These are phyloP conservation scores for Cardamine occulta DNA, from an alignment of 345 rosid genomes.

Conservation along the genomic window DNA sequence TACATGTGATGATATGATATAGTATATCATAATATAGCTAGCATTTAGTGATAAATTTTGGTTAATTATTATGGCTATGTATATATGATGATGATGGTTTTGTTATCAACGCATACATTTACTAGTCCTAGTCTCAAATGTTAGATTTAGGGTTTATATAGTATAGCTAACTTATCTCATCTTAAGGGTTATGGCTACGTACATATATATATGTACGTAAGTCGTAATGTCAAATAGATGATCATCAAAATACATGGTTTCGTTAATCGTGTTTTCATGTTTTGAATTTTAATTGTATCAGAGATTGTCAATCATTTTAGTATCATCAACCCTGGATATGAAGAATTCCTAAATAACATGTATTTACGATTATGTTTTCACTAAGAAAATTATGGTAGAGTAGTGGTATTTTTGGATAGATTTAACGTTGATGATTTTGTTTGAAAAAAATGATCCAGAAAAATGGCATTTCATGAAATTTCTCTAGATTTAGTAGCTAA, in stretches of 20 bases:
- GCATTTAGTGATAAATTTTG: neutral
- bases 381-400: neutral
- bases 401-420: neutral
- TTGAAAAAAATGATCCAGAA: neutral
- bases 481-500: neutral
- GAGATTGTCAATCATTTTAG: neutral
- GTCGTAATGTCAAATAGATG: neutral
- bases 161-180: slow-evolving; percentile 8
- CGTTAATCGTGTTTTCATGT: neutral
- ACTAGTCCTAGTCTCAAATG: slow-evolving; percentile 5
- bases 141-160: slow-evolving; percentile 15
- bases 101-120: neutral
- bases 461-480: neutral
- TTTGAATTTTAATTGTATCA: neutral
- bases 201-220: neutral
- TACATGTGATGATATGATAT: neutral
- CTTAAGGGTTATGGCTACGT: neutral
- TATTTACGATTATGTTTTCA: neutral
- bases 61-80: neutral
- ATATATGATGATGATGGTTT: neutral
- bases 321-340: neutral
- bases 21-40: slow-evolving; percentile 1
- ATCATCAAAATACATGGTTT: slow-evolving; percentile 10
- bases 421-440: neutral
- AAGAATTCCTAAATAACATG: neutral